A percentile compares a stretch with the other conserved stretches of the same genome.
These are phyloP conservation scores for Suillus subalutaceus DNA, from an alignment of 768 basidiomycete genomes.

Conservation along the genomic window DNA sequence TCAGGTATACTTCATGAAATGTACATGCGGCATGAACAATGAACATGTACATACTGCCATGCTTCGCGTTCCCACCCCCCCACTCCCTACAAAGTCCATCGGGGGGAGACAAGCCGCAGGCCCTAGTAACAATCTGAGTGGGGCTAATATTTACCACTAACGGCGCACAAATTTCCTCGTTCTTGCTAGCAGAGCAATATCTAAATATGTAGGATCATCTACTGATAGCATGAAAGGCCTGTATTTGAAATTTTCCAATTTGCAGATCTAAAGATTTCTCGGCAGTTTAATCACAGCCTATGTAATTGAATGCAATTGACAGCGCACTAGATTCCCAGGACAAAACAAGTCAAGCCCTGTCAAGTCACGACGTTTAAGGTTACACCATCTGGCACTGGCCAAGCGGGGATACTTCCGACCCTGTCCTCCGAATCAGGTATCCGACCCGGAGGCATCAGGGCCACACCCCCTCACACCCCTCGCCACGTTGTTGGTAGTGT, in stretches of 20 bases:
- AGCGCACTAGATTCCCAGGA: background rate
- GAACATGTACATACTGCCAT: background rate
- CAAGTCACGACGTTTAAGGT: background rate
- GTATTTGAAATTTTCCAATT: slow-evolving; percentile 1
- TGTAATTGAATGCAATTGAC: slow-evolving; percentile 2
- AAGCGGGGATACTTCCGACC: slow-evolving; percentile 5
- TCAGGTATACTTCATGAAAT: background rate
- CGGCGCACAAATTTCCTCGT: background rate
- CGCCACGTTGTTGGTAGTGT: background rate
- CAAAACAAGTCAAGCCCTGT: background rate
- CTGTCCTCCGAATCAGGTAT: background rate
- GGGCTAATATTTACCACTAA: background rate
- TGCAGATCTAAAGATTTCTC: slow-evolving; percentile 4
- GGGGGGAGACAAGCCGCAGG: background rate
- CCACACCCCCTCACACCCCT: background rate
- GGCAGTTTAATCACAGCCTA: background rate
- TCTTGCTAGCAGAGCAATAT: slow-evolving; percentile 5
- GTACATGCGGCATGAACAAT: background rate
- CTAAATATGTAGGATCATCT: background rate
- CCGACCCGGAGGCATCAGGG: background rate
- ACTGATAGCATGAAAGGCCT: background rate
- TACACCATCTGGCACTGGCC: background rate
- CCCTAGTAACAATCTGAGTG: background rate
- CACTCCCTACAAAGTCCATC: background rate
- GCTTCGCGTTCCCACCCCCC: background rate